These are phyloP conservation scores for Chaetomiaceae sp. DNA, from an alignment of 2,329 filamentous ascomycete genomes.

Conservation along the genomic window DNA sequence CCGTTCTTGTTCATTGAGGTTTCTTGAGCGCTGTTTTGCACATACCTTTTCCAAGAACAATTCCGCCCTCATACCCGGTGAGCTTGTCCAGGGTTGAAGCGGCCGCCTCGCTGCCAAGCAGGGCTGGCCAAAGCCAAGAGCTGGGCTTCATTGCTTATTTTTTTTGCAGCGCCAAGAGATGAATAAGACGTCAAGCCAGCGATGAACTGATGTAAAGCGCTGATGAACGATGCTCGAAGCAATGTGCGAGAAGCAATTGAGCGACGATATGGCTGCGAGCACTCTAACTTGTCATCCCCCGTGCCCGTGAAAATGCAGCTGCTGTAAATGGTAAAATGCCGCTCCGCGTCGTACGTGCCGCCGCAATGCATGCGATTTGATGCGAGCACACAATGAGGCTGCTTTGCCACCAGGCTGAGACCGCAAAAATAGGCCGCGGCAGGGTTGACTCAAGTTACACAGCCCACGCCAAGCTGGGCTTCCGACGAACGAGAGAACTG, in stretches of 20 bases:
- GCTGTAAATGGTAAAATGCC: too few species aligned
- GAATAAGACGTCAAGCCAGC: not conserved
- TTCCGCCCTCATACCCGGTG: conserved; percentile 71
- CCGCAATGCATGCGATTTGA: not conserved
- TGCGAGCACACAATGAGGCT: not conserved
- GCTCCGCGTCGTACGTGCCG: not conserved
- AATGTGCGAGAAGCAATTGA: too few species aligned
- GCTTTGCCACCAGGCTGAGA: not conserved
- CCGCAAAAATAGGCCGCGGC: not conserved
- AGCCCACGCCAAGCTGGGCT: too few species aligned
- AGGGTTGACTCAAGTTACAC: not conserved
- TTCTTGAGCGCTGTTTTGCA: not conserved
- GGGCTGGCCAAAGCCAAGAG: conserved; percentile 29
- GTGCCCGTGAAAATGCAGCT: too few species aligned
- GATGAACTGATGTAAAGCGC: not conserved
- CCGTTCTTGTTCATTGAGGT: not conserved
- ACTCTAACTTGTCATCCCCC: not conserved
- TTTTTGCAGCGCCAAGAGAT: conserved; percentile 7
- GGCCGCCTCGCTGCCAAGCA: conserved; percentile 27
- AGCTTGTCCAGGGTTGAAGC: conserved; percentile 56
- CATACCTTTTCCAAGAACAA: conserved; percentile 78
- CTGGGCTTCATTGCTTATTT: conserved; percentile 33
- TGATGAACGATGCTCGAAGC: too few species aligned
- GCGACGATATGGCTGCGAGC: not conserved
- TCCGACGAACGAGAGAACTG: too few species aligned